A percentile compares a stretch with the other conserved stretches of the same genome.
Conservation (phyloP, 495 filamentous ascomycete species). For the Penicillium pancosmium region DNA sequence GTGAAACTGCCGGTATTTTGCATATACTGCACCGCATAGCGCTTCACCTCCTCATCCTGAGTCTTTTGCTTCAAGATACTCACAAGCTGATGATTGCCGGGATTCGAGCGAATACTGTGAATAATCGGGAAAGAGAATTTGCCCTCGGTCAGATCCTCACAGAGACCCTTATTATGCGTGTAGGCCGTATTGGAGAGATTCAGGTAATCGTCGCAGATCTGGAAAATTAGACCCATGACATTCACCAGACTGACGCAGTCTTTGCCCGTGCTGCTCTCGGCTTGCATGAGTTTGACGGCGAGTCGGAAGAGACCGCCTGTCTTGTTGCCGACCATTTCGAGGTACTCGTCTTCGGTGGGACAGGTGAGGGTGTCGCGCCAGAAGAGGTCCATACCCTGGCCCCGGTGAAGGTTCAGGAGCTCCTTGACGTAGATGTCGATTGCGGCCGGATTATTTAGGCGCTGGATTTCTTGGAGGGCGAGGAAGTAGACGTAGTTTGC, state of each 20-base stretch:
- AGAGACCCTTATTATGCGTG: conserved; percentile 88
- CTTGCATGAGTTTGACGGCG: conserved; percentile 95
- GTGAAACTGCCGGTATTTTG: conserved; percentile 85
- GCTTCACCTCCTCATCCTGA: conserved; percentile 82
- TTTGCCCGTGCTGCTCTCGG: conserved; percentile 66
- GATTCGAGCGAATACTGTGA: conserved; percentile 84
- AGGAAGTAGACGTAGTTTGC: conserved; percentile 97
- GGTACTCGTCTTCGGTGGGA: conserved; percentile 93
- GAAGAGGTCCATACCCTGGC: conserved; percentile 97
- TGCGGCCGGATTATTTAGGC: conserved; percentile 68
- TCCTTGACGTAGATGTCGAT: conserved; percentile 87
- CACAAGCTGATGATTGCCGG: conserved; percentile 76
- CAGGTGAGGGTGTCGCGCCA: conserved; percentile 95
- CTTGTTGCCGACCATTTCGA: conserved; percentile 99
- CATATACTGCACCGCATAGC: conserved; percentile 92
- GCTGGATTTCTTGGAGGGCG: conserved; percentile 79
- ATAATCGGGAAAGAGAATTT: conserved; percentile 99
- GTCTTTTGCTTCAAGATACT: conserved; percentile 94
- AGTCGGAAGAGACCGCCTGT: conserved; percentile 95
- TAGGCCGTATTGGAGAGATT: conserved; percentile 77
- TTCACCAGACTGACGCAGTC: conserved; percentile 86
- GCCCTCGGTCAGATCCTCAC: conserved; percentile 95
- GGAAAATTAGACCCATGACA: conserved; percentile 88
- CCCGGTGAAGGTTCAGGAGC: conserved; percentile 89
- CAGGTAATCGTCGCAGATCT: conserved; percentile 95